These are phyloP conservation scores for Rubia peregrina DNA, from an alignment of 305 asterid genomes.

Conservation along the genomic window DNA sequence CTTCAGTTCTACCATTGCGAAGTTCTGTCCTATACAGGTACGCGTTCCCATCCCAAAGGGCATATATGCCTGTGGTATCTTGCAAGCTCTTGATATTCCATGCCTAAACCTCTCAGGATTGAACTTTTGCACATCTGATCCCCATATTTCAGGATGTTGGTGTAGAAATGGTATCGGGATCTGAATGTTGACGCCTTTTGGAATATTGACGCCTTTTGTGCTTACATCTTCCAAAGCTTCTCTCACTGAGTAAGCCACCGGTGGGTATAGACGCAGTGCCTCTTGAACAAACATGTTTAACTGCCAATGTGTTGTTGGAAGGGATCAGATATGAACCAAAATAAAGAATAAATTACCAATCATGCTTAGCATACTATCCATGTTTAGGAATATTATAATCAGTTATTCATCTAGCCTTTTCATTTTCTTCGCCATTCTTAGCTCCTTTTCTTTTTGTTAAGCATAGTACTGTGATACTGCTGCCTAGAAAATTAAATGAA, in stretches of 20 bases:
- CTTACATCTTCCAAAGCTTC: constrained; percentile 59
- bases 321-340: neutral
- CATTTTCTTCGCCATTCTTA: neutral
- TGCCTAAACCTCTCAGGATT: constrained; percentile 56
- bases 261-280: constrained; percentile 62
- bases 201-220: constrained; percentile 39
- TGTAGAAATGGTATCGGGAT: constrained; percentile 47
- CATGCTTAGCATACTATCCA: neutral
- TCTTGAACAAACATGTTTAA: constrained; percentile 58
- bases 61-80: constrained; percentile 56
- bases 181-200: constrained; percentile 51
- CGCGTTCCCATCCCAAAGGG: constrained; percentile 66
- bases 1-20: constrained; percentile 68
- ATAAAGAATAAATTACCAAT: neutral
- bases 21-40: constrained; percentile 53
- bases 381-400: neutral
- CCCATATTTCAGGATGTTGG: constrained; percentile 45
- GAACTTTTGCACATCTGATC: constrained; percentile 39
- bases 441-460: neutral
- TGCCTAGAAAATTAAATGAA: neutral
- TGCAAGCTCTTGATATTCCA: constrained; percentile 59
- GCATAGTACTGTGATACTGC: neutral
- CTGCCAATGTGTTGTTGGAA: constrained; percentile 32
- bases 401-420: neutral
- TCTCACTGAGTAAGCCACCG: constrained; percentile 48